phyloP scores from a whole-genome alignment of 164 flowering plant genomes.

The Buxus sempervirens region DNA sequence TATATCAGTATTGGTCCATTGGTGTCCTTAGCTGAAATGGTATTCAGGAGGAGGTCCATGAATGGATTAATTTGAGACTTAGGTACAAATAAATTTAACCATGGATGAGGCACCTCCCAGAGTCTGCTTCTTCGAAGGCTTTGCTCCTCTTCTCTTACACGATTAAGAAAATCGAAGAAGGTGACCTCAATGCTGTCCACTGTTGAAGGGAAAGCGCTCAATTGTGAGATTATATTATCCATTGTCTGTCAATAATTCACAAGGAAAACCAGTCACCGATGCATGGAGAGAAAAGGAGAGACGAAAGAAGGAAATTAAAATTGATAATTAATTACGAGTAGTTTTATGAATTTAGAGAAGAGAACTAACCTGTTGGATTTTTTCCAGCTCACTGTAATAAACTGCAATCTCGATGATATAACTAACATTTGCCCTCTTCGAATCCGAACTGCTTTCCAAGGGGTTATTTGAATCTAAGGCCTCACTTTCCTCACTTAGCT shows the following conservation, averaged over 20 bases:
- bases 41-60: slow-evolving; percentile 46
- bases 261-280: background rate
- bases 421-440: background rate
- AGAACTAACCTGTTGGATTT: background rate
- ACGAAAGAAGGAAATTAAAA: too few relatives aligned
- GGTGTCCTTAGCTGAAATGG: slow-evolving; percentile 40
- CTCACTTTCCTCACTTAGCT: background rate
- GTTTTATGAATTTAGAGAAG: too few relatives aligned
- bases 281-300: too few relatives aligned
- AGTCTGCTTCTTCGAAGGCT: slow-evolving; percentile 1
- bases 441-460: background rate
- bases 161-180: slow-evolving; percentile 17
- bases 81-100: slow-evolving; percentile 51
- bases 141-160: slow-evolving; percentile 8
- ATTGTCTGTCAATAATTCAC: slow-evolving; percentile 38
- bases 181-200: slow-evolving; percentile 8
- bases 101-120: slow-evolving; percentile 29
- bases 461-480: background rate
- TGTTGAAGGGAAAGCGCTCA: slow-evolving; percentile 40
- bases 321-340: too few relatives aligned
- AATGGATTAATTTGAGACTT: slow-evolving; percentile 43
- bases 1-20: slow-evolving; percentile 61
- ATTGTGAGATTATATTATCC: slow-evolving; percentile 30
- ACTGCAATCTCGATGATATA: slow-evolving; percentile 15
- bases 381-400: slow-evolving; percentile 1